Evolutionary conservation across 2,329 filamentous ascomycete genomes (phyloP).

Genomic region (Botrytis deweyae): DNA sequence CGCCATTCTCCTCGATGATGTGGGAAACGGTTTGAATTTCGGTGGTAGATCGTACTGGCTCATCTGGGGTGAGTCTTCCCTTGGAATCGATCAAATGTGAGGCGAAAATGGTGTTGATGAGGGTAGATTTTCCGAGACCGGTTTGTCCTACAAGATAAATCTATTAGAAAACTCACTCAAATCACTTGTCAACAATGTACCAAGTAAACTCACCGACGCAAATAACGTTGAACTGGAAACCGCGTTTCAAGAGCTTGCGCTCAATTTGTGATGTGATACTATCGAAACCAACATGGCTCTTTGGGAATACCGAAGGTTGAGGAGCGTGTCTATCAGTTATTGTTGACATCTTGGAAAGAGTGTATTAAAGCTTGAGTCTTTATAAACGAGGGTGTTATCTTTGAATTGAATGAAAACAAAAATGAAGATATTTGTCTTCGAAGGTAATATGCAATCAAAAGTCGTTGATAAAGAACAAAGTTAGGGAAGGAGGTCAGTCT

Average conservation of each 20-base stretch:
- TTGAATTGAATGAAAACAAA: slow-evolving; percentile 3
- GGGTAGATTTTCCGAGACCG: slow-evolving; percentile 94
- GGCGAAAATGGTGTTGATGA: slow-evolving; percentile 99
- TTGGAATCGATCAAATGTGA: slow-evolving; percentile 99
- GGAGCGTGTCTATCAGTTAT: slow-evolving; percentile 38
- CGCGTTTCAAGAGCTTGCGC: slow-evolving; percentile 98
- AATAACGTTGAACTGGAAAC: slow-evolving; percentile 99
- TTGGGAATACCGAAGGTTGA: slow-evolving; percentile 64
- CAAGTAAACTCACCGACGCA: slow-evolving; percentile 80
- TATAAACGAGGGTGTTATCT: slow-evolving; percentile 7
- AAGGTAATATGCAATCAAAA: slow-evolving; percentile 18
- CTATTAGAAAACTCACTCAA: slow-evolving; percentile 28
- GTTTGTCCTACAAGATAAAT: slow-evolving; percentile 72
- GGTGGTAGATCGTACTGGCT: slow-evolving; percentile 91
- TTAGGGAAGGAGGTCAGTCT: slow-evolving; percentile 22
- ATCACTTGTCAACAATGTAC: neutral
- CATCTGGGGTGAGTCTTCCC: slow-evolving; percentile 87
- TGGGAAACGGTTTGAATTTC: slow-evolving; percentile 98
- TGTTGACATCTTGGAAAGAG: slow-evolving; percentile 36
- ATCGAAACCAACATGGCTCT: slow-evolving; percentile 99
- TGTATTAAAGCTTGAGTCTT: slow-evolving; percentile 21
- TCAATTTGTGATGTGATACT: slow-evolving; percentile 99
- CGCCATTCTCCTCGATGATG: slow-evolving; percentile 99
- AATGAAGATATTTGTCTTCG: slow-evolving; percentile 21
- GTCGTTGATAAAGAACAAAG: slow-evolving; percentile 24